Conservation (phyloP, 1,284 basidiomycete species). For the Ganoderma leucocontextum region DNA sequence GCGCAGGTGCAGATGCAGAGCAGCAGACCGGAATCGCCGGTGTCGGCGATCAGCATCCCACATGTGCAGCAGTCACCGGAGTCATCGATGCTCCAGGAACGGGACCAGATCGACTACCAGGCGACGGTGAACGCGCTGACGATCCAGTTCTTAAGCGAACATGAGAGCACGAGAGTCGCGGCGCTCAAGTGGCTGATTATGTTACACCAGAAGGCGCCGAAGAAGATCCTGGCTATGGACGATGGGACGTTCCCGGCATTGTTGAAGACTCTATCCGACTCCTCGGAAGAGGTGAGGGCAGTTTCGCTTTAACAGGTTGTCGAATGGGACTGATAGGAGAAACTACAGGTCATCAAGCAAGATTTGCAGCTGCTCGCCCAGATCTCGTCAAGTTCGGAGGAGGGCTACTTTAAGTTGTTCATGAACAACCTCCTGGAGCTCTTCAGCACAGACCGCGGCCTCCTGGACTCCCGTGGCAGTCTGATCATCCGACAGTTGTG, state of each 20-base stretch:
- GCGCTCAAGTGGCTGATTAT: slow-evolving; percentile 98
- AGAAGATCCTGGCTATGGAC: slow-evolving; percentile 96
- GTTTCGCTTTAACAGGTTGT: neutral
- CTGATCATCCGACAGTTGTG: slow-evolving; percentile 97
- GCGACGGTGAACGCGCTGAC: slow-evolving; percentile 93
- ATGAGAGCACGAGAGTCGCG: slow-evolving; percentile 95
- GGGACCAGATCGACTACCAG: slow-evolving; percentile 92
- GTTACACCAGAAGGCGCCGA: slow-evolving; percentile 97
- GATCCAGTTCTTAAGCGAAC: slow-evolving; percentile 94
- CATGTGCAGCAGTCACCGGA: slow-evolving; percentile 47
- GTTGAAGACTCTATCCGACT: slow-evolving; percentile 95
- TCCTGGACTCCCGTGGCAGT: slow-evolving; percentile 93
- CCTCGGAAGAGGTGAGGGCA: slow-evolving; percentile 84
- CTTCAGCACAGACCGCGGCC: slow-evolving; percentile 92
- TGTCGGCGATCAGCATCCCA: slow-evolving; percentile 42
- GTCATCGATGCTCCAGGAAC: slow-evolving; percentile 44
- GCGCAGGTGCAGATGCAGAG: slow-evolving; percentile 29
- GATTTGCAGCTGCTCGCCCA: slow-evolving; percentile 96
- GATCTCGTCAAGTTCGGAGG: slow-evolving; percentile 94
- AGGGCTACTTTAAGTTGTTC: slow-evolving; percentile 94
- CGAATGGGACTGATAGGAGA: neutral
- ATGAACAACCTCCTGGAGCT: slow-evolving; percentile 95
- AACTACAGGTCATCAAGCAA: slow-evolving; percentile 87
- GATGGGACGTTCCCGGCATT: slow-evolving; percentile 96
- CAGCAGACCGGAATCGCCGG: slow-evolving; percentile 46